These are phyloP conservation scores for Cichorium intybus DNA, from an alignment of 140 eudicot genomes.

Conservation along the genomic window DNA sequence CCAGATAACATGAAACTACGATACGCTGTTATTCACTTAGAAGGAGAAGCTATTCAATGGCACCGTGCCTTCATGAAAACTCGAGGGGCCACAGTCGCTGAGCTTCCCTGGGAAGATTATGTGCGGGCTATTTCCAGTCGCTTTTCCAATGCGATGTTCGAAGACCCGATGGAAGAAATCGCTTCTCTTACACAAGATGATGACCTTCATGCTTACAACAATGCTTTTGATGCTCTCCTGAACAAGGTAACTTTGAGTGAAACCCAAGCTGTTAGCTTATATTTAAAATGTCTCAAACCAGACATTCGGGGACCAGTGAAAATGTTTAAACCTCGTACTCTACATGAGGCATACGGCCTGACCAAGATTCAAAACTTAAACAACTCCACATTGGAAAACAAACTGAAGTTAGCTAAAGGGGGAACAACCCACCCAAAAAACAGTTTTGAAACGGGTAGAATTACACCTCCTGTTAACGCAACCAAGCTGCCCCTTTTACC, in stretches of 20 bases:
- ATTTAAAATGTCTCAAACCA: not conserved
- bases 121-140: not conserved
- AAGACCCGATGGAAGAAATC: constrained; percentile 2
- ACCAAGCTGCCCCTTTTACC: constrained; percentile 3
- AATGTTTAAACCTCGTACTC: not conserved
- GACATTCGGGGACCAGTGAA: not conserved
- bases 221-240: not conserved
- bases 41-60: not conserved
- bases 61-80: not conserved
- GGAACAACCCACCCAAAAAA: not conserved
- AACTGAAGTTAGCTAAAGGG: not conserved
- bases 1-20: constrained; percentile 1
- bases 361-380: not conserved
- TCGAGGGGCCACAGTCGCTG: not conserved
- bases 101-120: not conserved
- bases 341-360: not conserved
- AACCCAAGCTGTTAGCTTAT: constrained; percentile 1
- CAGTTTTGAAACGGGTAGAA: not conserved
- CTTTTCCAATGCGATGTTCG: constrained; percentile 7
- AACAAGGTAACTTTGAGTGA: not conserved
- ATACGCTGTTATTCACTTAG: not conserved
- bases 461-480: not conserved
- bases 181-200: constrained; percentile 3
- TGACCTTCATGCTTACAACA: not conserved
- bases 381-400: not conserved